phyloP scores from a whole-genome alignment of 768 basidiomycete species.

The Fistulinella prunicolor region DNA sequence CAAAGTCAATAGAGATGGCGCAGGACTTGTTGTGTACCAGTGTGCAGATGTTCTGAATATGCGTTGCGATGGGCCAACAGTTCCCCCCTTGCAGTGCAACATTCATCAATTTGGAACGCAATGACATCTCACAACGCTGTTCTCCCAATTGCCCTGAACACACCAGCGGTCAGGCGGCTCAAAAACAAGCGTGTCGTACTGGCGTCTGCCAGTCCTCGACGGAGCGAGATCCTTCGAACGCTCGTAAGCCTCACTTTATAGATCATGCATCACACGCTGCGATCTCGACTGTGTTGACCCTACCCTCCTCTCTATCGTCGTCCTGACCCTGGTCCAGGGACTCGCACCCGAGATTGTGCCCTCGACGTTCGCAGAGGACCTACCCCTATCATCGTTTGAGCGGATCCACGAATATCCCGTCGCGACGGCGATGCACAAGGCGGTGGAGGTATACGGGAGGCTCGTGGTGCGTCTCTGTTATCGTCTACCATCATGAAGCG shows the following conservation, averaged over 20 bases:
- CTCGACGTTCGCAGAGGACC: conserved; percentile 78
- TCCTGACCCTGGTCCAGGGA: no score
- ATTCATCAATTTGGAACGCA: neutral
- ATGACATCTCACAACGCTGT: conserved; percentile 43
- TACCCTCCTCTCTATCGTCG: no score
- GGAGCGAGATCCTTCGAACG: conserved; percentile 76
- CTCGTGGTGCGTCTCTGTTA: conserved; percentile 51
- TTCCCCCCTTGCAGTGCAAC: no score
- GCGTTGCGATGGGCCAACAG: no score
- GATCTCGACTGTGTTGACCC: no score
- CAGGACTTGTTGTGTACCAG: no score
- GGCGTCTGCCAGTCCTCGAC: conserved; percentile 83
- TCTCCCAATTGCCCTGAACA: conserved; percentile 60
- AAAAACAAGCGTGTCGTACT: conserved; percentile 75
- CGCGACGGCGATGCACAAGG: conserved; percentile 75
- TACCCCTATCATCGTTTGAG: conserved; percentile 63
- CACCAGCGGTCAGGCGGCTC: conserved; percentile 64
- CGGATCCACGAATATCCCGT: conserved; percentile 74
- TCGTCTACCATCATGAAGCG: neutral
- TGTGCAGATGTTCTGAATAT: no score
- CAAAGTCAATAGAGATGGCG: no score
- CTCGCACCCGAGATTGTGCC: conserved; percentile 68
- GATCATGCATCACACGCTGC: neutral
- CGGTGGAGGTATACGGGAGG: conserved; percentile 82
- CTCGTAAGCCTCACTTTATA: conserved; percentile 51